Conservation (phyloP, 163 green algal genomes). For the Picocystis sp. region DNA sequence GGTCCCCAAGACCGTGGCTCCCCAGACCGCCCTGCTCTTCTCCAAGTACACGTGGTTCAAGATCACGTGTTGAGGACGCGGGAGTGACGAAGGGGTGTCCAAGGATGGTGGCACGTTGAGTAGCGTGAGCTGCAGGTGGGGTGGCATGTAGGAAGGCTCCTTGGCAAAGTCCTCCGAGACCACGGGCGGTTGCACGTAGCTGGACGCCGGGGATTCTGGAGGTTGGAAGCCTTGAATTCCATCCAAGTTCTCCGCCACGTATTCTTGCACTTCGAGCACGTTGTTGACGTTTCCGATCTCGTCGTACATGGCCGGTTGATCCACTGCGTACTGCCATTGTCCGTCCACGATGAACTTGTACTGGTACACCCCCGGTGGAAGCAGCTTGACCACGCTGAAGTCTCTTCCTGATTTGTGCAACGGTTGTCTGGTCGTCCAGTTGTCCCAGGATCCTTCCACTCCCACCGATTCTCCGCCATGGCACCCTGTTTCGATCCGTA, state of each 20-base stretch:
- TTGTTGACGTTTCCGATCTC: constrained; percentile 96
- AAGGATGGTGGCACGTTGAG: constrained; percentile 78
- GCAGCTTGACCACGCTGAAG: constrained; percentile 84
- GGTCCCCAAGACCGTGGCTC: constrained; percentile 18
- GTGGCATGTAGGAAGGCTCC: constrained; percentile 77
- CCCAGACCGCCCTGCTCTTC: constrained; percentile 11
- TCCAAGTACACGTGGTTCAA: constrained; percentile 66
- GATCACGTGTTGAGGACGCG: constrained; percentile 89
- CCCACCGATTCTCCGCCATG: constrained; percentile 66
- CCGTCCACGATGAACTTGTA: constrained; percentile 51
- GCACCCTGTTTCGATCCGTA: constrained; percentile 31
- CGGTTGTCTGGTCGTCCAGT: constrained; percentile 58
- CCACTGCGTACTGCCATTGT: constrained; percentile 84
- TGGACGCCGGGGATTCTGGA: constrained; percentile 59
- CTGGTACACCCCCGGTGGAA: constrained; percentile 82
- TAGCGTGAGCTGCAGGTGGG: constrained; percentile 87
- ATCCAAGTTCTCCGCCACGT: constrained; percentile 83
- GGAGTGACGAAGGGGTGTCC: constrained; percentile 48
- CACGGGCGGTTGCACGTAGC: constrained; percentile 49
- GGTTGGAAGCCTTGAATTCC: constrained; percentile 72
- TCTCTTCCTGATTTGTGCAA: constrained; percentile 67
- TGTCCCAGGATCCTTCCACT: constrained; percentile 83
- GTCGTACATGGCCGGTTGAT: constrained; percentile 85
- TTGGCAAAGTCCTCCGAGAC: constrained; percentile 84
- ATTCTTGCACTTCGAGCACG: constrained; percentile 86